Evolutionary conservation across 129 eudicot genomes (phyloP).

Genomic region (Deinandra increscens): DNA sequence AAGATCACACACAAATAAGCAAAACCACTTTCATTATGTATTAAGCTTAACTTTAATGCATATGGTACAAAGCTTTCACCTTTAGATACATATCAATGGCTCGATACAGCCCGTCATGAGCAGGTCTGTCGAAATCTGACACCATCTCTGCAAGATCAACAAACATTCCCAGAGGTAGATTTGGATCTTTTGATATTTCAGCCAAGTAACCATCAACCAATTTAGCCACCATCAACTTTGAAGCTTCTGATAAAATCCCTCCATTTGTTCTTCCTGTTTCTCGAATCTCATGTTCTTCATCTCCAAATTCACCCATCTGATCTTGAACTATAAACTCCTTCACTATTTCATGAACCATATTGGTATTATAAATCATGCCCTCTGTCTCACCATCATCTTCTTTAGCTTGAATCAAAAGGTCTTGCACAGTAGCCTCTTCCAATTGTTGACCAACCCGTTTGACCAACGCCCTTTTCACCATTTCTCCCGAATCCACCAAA

Average conservation of each 20-base stretch:
- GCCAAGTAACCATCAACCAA: conserved; percentile 73
- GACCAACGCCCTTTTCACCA: conserved; percentile 45
- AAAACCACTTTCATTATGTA: background rate
- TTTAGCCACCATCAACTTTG: conserved; percentile 89
- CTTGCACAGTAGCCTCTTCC: conserved; percentile 78
- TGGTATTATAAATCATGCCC: conserved; percentile 53
- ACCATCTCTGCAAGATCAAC: conserved; percentile 79
- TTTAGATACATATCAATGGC: conserved; percentile 88
- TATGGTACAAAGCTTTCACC: conserved; percentile 37
- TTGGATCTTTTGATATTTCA: conserved; percentile 88
- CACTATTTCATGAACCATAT: conserved; percentile 49
- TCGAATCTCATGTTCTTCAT: conserved; percentile 50
- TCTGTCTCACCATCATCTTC: conserved; percentile 49
- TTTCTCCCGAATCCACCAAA: conserved; percentile 61
- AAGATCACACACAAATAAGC: background rate
- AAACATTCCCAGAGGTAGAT: conserved; percentile 57
- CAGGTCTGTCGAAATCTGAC: conserved; percentile 55
- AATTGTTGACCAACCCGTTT: conserved; percentile 76
- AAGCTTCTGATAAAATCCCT: conserved; percentile 87
- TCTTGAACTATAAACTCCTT: conserved; percentile 64
- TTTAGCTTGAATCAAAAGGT: conserved; percentile 57
- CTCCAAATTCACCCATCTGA: conserved; percentile 39
- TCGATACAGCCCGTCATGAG: conserved; percentile 81
- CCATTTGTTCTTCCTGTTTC: conserved; percentile 43
- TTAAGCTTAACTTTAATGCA: background rate